Conservation (phyloP, 2,329 filamentous ascomycete genomes). For the Colletotrichum magnum region DNA sequence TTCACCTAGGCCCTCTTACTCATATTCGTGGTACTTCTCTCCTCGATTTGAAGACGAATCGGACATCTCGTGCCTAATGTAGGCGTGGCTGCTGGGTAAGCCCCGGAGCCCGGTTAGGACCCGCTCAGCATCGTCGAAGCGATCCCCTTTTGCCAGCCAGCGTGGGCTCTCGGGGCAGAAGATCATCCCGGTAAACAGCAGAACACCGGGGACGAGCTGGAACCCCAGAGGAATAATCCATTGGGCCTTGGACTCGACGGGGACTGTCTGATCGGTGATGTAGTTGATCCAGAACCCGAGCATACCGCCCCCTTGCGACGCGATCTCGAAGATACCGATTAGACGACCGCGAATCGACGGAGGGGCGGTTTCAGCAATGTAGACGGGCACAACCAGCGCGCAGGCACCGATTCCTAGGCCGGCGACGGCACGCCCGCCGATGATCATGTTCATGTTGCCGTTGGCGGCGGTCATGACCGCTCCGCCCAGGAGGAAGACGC, state of each 20-base stretch:
- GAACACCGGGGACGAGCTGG: constrained; percentile 55
- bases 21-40: constrained; percentile 58
- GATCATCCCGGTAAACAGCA: constrained; percentile 51
- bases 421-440: constrained; percentile 67
- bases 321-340: constrained; percentile 64
- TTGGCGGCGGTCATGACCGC: constrained; percentile 52
- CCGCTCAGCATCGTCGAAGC: constrained; percentile 53
- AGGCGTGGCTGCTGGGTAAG: constrained; percentile 53
- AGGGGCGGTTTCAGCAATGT: constrained; percentile 70
- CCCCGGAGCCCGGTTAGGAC: constrained; percentile 56
- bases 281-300: constrained; percentile 48
- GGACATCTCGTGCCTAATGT: constrained; percentile 60
- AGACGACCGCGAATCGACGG: constrained; percentile 65
- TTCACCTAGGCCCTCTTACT: constrained; percentile 39
- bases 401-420: constrained; percentile 65
- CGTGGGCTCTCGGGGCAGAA: constrained; percentile 56
- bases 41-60: constrained; percentile 68
- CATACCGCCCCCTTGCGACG: constrained; percentile 64
- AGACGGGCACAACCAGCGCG: constrained; percentile 68
- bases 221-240: constrained; percentile 61
- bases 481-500: constrained; percentile 64
- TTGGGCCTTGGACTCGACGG: constrained; percentile 43
- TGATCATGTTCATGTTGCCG: constrained; percentile 65
- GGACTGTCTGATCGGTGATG: constrained; percentile 42
- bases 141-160: constrained; percentile 50